These are phyloP conservation scores for Elsinoe australis DNA, from an alignment of 2,329 filamentous ascomycete species.

Conservation along the genomic window DNA sequence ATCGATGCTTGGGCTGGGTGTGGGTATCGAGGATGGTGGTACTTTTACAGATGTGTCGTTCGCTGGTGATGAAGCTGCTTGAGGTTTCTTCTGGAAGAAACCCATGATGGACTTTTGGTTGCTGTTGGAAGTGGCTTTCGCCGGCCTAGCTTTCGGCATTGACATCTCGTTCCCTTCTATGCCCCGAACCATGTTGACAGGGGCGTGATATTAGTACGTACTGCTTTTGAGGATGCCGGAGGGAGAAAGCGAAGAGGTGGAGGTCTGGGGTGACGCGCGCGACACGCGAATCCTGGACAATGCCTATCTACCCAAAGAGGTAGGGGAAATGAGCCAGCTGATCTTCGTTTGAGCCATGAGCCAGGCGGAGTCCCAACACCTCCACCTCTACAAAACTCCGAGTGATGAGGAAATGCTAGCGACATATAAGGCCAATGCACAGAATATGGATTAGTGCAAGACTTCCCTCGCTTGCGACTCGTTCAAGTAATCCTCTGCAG, in stretches of 20 bases:
- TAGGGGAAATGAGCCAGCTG: not conserved
- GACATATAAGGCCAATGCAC: not conserved
- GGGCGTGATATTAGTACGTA: too few relatives aligned
- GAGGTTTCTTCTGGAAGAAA: conserved; percentile 61
- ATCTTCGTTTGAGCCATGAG: too few relatives aligned
- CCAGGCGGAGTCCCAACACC: not conserved
- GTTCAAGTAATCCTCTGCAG: not conserved
- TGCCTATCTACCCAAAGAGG: conserved; percentile 10
- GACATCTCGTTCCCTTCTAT: conserved; percentile 42
- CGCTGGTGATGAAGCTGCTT: conserved; percentile 37
- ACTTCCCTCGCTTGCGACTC: not conserved
- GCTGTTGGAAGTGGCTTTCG: conserved; percentile 37
- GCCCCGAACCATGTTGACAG: conserved; percentile 38
- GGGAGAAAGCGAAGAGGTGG: not conserved
- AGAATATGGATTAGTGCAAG: not conserved
- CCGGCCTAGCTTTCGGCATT: conserved; percentile 41
- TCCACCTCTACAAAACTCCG: too few relatives aligned
- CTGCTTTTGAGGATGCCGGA: too few relatives aligned
- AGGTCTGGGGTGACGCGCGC: conserved; percentile 12
- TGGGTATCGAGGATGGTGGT: conserved; percentile 41
- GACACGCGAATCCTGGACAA: conserved; percentile 9
- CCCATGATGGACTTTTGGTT: conserved; percentile 63
- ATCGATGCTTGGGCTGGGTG: conserved; percentile 77
- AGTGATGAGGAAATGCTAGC: not conserved
- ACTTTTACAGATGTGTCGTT: conserved; percentile 30